These are phyloP conservation scores for Coniosporium apollinis DNA, from an alignment of 495 filamentous ascomycete genomes.

Conservation along the genomic window DNA sequence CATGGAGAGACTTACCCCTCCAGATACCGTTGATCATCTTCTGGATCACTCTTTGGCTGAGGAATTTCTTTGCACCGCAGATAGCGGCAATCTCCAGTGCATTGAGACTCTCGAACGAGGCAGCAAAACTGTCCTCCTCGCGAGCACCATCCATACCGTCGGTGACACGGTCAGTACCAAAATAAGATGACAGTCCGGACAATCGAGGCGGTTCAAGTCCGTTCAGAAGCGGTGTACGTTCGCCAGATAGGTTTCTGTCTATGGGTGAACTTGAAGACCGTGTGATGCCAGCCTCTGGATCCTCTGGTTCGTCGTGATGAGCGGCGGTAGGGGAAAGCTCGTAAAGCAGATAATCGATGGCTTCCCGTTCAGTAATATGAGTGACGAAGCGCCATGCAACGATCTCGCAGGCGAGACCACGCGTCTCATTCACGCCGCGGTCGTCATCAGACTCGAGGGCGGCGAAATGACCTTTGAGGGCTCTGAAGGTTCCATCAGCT, in stretches of 20 bases:
- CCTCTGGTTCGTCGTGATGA: neutral
- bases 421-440: conserved; percentile 53
- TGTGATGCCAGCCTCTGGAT: neutral
- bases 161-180: conserved; percentile 11
- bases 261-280: conserved; percentile 1
- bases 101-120: conserved; percentile 60
- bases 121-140: conserved; percentile 38
- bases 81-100: conserved; percentile 82
- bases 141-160: conserved; percentile 15
- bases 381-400: conserved; percentile 81
- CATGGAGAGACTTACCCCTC: conserved; percentile 28
- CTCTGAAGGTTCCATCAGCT: conserved; percentile 35
- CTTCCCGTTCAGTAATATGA: conserved; percentile 61
- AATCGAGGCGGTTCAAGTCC: conserved; percentile 4
- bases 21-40: conserved; percentile 79
- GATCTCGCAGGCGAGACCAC: conserved; percentile 77
- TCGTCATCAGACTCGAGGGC: conserved; percentile 34
- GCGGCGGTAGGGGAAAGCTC: conserved; percentile 39
- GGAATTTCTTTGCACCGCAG: conserved; percentile 77
- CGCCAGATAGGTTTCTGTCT: neutral
- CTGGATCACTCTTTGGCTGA: conserved; percentile 73
- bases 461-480: conserved; percentile 55
- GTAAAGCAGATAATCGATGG: conserved; percentile 68
- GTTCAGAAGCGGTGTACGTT: conserved; percentile 9
- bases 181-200: conserved; percentile 16